Conservation (phyloP, 768 basidiomycete genomes). For the Symmetrospora coprosmae region DNA sequence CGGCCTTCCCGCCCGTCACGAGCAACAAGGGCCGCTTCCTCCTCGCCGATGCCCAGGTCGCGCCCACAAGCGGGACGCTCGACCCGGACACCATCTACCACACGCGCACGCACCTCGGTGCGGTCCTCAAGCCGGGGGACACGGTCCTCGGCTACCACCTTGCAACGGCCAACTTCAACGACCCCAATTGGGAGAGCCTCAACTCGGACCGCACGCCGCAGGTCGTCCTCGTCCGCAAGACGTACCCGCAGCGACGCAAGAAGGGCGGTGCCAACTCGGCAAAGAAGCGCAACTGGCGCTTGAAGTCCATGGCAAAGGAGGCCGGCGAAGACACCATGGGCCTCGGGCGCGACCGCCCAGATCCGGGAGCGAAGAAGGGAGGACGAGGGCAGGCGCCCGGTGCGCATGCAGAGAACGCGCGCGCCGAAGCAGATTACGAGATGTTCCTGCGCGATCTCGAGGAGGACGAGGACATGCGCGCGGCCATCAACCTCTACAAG, state of each 20-base stretch:
- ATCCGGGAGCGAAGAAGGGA: constrained; percentile 4
- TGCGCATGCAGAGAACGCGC: constrained; percentile 38
- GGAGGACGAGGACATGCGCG: constrained; percentile 23
- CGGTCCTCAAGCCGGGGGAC: constrained; percentile 85
- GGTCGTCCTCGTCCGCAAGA: constrained; percentile 83
- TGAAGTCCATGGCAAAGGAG: constrained; percentile 55
- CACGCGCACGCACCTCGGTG: constrained; percentile 91
- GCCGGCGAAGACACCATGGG: constrained; percentile 62
- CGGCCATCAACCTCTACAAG: constrained; percentile 73
- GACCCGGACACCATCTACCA: constrained; percentile 70
- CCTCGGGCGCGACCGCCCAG: constrained; percentile 25
- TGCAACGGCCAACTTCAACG: constrained; percentile 82
- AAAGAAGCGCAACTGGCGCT: constrained; percentile 66
- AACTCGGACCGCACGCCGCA: constrained; percentile 57
- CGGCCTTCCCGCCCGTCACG: constrained; percentile 37
- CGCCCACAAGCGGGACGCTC: constrained; percentile 53
- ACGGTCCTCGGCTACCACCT: constrained; percentile 81
- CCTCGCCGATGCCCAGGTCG: constrained; percentile 78
- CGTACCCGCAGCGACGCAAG: constrained; percentile 84
- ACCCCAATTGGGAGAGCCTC: constrained; percentile 55
- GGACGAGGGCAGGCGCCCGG: constrained; percentile 14
- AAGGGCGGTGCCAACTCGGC: constrained; percentile 44
- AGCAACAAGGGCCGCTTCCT: constrained; percentile 61
- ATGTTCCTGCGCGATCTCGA: constrained; percentile 45
- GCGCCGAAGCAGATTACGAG: constrained; percentile 95